Conservation (phyloP, 2,329 filamentous ascomycete species). For the Xylariales sp. region DNA sequence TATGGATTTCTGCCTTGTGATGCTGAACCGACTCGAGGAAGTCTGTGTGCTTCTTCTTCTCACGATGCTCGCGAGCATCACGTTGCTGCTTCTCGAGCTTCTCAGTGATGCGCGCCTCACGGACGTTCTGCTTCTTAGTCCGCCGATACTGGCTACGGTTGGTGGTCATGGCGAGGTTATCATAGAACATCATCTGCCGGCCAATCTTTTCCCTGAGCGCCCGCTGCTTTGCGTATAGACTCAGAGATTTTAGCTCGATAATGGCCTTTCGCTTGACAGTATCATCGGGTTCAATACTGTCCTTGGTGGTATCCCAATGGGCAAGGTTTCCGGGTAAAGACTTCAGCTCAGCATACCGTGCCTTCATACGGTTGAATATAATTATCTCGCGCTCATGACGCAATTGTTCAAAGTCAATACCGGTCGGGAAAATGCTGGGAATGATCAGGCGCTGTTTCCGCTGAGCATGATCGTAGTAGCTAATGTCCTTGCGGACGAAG, state of each 20-base stretch:
- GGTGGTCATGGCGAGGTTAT: slow-evolving; percentile 95
- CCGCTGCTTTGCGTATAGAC: slow-evolving; percentile 83
- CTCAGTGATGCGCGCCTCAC: slow-evolving; percentile 95
- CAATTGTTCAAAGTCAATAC: slow-evolving; percentile 81
- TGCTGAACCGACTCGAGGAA: slow-evolving; percentile 83
- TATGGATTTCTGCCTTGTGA: slow-evolving; percentile 74
- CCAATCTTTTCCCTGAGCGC: slow-evolving; percentile 82
- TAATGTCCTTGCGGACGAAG: slow-evolving; percentile 57
- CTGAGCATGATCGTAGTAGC: slow-evolving; percentile 73
- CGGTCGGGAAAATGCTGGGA: slow-evolving; percentile 82
- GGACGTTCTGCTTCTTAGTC: slow-evolving; percentile 94
- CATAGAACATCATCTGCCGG: slow-evolving; percentile 88
- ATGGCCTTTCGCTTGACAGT: slow-evolving; percentile 82
- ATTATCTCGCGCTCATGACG: slow-evolving; percentile 84
- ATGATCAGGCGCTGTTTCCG: slow-evolving; percentile 76
- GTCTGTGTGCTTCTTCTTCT: slow-evolving; percentile 96
- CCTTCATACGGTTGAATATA: slow-evolving; percentile 83
- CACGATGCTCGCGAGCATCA: slow-evolving; percentile 89
- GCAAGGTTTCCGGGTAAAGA: slow-evolving; percentile 79
- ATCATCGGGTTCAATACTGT: slow-evolving; percentile 66
- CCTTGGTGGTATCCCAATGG: slow-evolving; percentile 77
- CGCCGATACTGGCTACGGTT: slow-evolving; percentile 88
- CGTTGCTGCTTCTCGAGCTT: slow-evolving; percentile 99
- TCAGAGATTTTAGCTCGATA: slow-evolving; percentile 92
- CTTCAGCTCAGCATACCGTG: slow-evolving; percentile 80